These are phyloP conservation scores for Isabelozyma rhagii DNA, from an alignment of 805 yeast genomes.

Conservation along the genomic window DNA sequence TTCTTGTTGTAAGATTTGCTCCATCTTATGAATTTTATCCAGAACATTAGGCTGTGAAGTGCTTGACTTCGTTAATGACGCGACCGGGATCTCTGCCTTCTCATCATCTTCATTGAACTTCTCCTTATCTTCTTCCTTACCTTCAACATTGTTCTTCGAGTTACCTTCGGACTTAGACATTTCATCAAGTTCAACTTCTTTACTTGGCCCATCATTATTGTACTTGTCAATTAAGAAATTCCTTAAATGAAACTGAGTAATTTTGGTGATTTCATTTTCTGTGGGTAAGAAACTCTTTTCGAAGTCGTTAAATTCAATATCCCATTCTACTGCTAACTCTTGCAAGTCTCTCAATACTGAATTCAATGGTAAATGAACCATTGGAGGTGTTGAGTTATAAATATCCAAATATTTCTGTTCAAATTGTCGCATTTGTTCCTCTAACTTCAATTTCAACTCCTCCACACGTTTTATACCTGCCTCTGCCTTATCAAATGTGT, in stretches of 20 bases:
- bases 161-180: conserved; percentile 2
- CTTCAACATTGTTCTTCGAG: conserved; percentile 7
- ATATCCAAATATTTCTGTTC: conserved; percentile 45
- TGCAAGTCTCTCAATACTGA: conserved; percentile 68
- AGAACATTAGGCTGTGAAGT: conserved; percentile 12
- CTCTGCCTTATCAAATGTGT: conserved; percentile 66
- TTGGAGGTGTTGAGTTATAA: conserved; percentile 54
- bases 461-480: conserved; percentile 62
- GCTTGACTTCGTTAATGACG: not conserved
- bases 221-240: conserved; percentile 64
- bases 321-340: conserved; percentile 85
- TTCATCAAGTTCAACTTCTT: conserved; percentile 16
- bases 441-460: conserved; percentile 53
- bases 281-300: conserved; percentile 80
- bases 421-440: conserved; percentile 48
- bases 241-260: conserved; percentile 83
- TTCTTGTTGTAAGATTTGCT: conserved; percentile 18
- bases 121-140: conserved; percentile 6
- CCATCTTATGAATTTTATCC: conserved; percentile 27
- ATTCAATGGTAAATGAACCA: conserved; percentile 70
- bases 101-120: not conserved
- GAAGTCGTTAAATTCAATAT: conserved; percentile 73
- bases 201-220: conserved; percentile 15
- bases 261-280: conserved; percentile 86
- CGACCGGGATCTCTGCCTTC: not conserved